Evolutionary conservation across 495 filamentous ascomycete species (phyloP).

Genomic region (Aspergillus conjunctus): DNA sequence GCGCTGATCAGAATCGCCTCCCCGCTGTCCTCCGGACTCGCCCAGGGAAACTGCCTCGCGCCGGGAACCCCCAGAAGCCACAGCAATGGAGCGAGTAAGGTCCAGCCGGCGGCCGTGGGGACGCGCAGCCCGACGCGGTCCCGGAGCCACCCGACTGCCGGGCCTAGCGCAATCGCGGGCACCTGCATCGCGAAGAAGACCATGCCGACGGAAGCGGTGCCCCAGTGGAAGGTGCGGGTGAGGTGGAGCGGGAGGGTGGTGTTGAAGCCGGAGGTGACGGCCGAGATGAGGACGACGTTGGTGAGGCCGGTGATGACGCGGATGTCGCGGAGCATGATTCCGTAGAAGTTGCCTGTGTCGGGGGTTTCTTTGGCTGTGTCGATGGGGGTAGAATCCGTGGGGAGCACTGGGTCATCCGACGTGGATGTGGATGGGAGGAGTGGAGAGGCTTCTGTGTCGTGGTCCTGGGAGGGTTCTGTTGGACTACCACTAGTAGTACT

Average conservation of each 20-base stretch:
- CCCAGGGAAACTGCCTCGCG: conserved; percentile 24
- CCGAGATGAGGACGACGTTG: conserved; percentile 25
- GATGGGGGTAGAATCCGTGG: neutral
- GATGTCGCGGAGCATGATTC: conserved; percentile 24
- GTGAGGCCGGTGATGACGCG: conserved; percentile 28
- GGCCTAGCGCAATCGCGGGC: conserved; percentile 30
- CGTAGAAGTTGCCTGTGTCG: conserved; percentile 28
- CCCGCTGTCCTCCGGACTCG: conserved; percentile 18
- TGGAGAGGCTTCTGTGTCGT: neutral
- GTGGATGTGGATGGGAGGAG: neutral
- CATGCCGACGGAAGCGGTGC: conserved; percentile 29
- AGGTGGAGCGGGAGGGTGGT: conserved; percentile 38
- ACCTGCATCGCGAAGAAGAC: conserved; percentile 34
- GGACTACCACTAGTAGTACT: neutral
- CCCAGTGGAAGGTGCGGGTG: conserved; percentile 35
- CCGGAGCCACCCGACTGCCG: conserved; percentile 32
- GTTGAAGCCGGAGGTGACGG: conserved; percentile 33
- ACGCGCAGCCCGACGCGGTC: conserved; percentile 33
- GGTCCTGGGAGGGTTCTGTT: no score
- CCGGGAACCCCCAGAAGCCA: conserved; percentile 28
- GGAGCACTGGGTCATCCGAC: neutral
- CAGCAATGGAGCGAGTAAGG: conserved; percentile 16
- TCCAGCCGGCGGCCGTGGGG: conserved; percentile 26
- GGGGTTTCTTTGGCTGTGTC: neutral
- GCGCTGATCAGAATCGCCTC: conserved; percentile 23